Percentiles rank a stretch among this genome's conserved stretches.
These are phyloP conservation scores for Acaromyces ingoldii DNA, from an alignment of 1,284 basidiomycete species.

Conservation along the genomic window DNA sequence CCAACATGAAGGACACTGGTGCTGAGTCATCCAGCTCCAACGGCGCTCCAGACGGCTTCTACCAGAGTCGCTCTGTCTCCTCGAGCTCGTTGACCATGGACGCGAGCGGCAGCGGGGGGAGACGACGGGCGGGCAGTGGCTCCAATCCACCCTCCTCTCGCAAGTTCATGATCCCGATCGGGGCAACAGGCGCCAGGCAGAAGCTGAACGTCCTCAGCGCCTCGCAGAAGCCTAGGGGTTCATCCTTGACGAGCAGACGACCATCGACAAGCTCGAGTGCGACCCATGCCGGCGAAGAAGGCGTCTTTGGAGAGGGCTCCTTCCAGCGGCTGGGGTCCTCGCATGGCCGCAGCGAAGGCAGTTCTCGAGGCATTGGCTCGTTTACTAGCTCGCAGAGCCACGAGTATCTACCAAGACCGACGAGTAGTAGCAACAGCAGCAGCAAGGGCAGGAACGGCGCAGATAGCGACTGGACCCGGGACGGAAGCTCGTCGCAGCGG, in stretches of 20 bases:
- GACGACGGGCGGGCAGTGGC: too few relatives aligned
- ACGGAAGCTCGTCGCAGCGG: too few relatives aligned
- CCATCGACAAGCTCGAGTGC: too few relatives aligned
- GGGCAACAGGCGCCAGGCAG: slow-evolving; percentile 39
- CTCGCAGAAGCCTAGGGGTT: slow-evolving; percentile 14
- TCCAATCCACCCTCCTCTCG: too few relatives aligned
- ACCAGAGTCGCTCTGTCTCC: background rate
- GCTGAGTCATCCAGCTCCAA: background rate
- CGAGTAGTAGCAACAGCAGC: background rate
- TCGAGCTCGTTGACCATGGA: too few relatives aligned
- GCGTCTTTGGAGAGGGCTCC: too few relatives aligned
- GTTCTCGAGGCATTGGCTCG: too few relatives aligned
- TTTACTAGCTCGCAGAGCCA: background rate
- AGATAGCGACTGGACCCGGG: too few relatives aligned
- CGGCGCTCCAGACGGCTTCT: background rate
- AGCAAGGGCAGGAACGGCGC: background rate
- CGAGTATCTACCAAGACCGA: background rate
- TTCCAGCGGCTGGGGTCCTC: background rate
- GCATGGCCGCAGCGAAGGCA: too few relatives aligned
- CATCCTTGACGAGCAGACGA: too few relatives aligned
- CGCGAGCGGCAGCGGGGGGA: background rate
- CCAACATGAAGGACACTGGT: background rate
- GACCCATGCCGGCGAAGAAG: too few relatives aligned
- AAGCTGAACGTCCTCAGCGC: slow-evolving; percentile 37
- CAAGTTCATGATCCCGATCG: slow-evolving; percentile 42